Base-by-base conservation (phyloP, 768 basidiomycete species). In the Tylopilus sp. region DNA sequence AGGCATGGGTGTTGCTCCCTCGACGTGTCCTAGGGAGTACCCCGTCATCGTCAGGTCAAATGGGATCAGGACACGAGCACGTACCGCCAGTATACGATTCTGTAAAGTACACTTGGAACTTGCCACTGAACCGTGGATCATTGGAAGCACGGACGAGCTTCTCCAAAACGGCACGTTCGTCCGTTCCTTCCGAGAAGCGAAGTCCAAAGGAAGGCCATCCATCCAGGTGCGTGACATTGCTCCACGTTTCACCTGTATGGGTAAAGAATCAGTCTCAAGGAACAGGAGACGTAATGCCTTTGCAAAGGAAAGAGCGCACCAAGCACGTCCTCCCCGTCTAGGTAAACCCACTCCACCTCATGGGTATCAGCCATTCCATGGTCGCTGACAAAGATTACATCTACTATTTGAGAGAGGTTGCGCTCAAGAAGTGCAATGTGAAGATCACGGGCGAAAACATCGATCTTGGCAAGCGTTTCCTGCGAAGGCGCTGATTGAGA, bases 311-410 rank as follows among this genome's bases (percentile, higher is more conserved):
- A n/a, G n/a, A n/a, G 41, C 59, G 16, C 44, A 68, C 68, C 68
- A 12, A 71, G 66, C 8, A 70, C 51, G 25, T 57, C 63, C 1
- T 59, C 58, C 17, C 24, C 87, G 65, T 97, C 92, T 48, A 97
- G 76, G 68, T 86, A 90, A 30, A 95, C 71, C 44, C 81, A 77
- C 45, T 86, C 81, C 0, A 85, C 84, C 56, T 88, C 78, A 55
- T 83, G 84, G n/a, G 92, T 96, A 65, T 91, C 89, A 1, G 84
- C 86, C 89, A 92, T 94, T n/a, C 91, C 92, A 61, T 92, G 88
- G 65, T 92, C 90, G 56, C 86, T 88, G 57, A 97, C 92, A 60
- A 95, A 93, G 22, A 96, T 79, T 29, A 96, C 77, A 66, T 97
- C 91, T 13, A 93, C 85, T 19, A 95, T 88, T 42, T 87, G 80